These are phyloP conservation scores for sweet orange (Citrus sinensis) DNA, from an alignment of 345 rosid species.

Conservation along the genomic window DNA sequence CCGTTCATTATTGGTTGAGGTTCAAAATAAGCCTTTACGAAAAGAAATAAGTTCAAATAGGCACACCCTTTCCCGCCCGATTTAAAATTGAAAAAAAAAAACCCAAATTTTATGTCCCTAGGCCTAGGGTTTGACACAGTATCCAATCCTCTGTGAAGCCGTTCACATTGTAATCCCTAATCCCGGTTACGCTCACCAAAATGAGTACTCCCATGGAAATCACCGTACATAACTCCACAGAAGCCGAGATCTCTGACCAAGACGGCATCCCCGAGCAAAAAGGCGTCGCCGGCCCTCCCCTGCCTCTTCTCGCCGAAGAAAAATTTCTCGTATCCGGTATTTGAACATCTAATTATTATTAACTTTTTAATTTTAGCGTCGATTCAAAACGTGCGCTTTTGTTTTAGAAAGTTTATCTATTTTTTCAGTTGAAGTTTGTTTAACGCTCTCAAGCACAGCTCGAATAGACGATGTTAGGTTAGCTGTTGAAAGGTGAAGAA, in stretches of 20 bases:
- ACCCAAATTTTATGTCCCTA: neutral
- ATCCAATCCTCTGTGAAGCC: conserved; percentile 1
- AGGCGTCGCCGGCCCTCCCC: conserved; percentile 22
- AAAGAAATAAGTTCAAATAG: too few relatives aligned
- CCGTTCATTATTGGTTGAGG: neutral
- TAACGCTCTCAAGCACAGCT: conserved; percentile 84
- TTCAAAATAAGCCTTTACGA: neutral
- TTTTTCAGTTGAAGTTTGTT: conserved; percentile 82
- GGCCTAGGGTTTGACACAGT: conserved; percentile 10
- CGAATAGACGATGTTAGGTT: conserved; percentile 56
- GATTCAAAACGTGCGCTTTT: neutral
- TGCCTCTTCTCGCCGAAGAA: conserved; percentile 33
- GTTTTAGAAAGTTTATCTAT: neutral
- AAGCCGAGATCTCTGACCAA: conserved; percentile 25
- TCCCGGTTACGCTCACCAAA: neutral
- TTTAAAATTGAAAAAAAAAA: neutral
- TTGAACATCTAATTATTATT: neutral
- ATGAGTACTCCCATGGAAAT: conserved; percentile 76
- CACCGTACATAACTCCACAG: conserved; percentile 28
- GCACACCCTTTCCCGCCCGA: conserved; percentile 16
- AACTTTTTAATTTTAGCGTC: neutral
- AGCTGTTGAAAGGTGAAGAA: conserved; percentile 65
- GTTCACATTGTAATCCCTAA: conserved; percentile 10
- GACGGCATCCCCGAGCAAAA: conserved; percentile 28
- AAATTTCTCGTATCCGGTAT: conserved; percentile 77